Percentiles rank a stretch among this genome's conserved stretches.
These are phyloP conservation scores for Sporormia fimetaria DNA, from an alignment of 495 filamentous ascomycete genomes.

Conservation along the genomic window DNA sequence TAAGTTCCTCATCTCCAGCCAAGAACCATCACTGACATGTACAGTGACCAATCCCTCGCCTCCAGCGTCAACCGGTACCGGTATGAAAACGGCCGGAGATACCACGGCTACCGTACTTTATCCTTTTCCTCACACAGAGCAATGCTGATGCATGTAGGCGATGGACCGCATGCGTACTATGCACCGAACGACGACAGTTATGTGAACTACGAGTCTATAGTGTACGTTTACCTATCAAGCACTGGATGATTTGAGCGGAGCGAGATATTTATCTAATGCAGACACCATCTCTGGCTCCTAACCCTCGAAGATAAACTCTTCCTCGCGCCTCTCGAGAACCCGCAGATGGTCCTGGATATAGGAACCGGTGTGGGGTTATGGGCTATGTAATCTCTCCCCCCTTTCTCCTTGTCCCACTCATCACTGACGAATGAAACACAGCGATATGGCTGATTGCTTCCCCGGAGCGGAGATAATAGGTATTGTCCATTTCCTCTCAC, in stretches of 20 bases:
- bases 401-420: not conserved
- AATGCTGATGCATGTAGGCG: not conserved
- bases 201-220: conserved; percentile 12
- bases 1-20: no score
- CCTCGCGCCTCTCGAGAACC: conserved; percentile 27
- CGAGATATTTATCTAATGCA: not conserved
- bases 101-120: conserved; percentile 26
- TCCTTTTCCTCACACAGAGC: not conserved
- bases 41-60: conserved; percentile 25
- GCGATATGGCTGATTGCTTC: conserved; percentile 23
- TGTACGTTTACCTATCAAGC: conserved; percentile 8
- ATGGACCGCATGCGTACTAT: conserved; percentile 23
- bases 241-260: not conserved
- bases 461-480: conserved; percentile 21
- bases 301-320: conserved; percentile 28
- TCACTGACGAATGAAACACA: not conserved
- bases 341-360: conserved; percentile 27
- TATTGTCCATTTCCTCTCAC: not conserved
- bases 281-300: conserved; percentile 28
- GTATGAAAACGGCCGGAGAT: conserved; percentile 29
- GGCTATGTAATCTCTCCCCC: conserved; percentile 23
- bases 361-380: conserved; percentile 32
- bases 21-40: no score
- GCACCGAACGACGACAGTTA: conserved; percentile 22
- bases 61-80: conserved; percentile 26